Percentiles rank a stretch among this genome's conserved stretches.
phyloP scores from a whole-genome alignment of 208 protist genomes.

The Wallacemonas sp. region DNA sequence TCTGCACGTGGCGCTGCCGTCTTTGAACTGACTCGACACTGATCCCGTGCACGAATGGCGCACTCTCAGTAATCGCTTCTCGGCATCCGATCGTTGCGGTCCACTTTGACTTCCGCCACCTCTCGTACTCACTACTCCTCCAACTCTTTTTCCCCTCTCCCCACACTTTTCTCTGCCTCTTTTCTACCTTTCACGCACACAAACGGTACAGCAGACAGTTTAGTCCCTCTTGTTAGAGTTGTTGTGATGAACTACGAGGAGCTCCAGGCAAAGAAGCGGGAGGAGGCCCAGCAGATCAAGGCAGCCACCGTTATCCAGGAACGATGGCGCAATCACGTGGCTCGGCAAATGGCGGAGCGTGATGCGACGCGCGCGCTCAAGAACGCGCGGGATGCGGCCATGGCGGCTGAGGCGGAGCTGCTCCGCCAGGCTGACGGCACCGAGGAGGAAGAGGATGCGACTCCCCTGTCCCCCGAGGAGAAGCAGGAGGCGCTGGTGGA shows the following conservation, averaged over 20 bases:
- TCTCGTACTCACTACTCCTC: too few species aligned
- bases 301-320: slow-evolving; percentile 77
- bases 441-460: slow-evolving; percentile 18
- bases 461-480: slow-evolving; percentile 35
- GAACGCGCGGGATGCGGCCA: slow-evolving; percentile 7
- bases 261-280: slow-evolving; percentile 42
- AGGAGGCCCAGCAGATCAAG: slow-evolving; percentile 45
- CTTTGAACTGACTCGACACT: too few species aligned
- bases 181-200: too few species aligned
- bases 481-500: slow-evolving; percentile 34
- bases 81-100: too few species aligned
- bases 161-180: too few species aligned
- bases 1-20: too few species aligned
- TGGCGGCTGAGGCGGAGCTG: slow-evolving; percentile 13
- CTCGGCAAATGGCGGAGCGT: slow-evolving; percentile 31
- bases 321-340: slow-evolving; percentile 53
- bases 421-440: slow-evolving; percentile 11
- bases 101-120: too few species aligned
- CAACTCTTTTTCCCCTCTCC: too few species aligned
- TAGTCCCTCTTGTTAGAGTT: slow-evolving; percentile 5
- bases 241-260: slow-evolving; percentile 36
- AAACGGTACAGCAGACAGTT: too few species aligned
- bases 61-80: too few species aligned
- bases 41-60: too few species aligned
- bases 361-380: slow-evolving; percentile 16